phyloP scores from a whole-genome alignment of 129 eudicot species.

The Ambrosia artemisiifolia region DNA sequence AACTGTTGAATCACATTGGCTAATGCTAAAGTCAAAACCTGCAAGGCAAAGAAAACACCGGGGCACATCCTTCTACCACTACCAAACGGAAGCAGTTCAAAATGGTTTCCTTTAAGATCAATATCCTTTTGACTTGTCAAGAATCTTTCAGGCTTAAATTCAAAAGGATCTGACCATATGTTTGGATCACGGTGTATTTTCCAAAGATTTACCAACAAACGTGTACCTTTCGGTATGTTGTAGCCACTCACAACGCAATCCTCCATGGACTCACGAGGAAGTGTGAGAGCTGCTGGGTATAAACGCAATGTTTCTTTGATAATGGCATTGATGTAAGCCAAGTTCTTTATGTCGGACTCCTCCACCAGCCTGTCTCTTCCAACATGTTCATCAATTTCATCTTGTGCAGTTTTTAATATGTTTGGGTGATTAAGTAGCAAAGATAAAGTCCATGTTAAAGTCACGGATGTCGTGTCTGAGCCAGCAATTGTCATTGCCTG shows the following conservation, averaged over 20 bases:
- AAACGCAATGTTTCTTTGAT: neutral
- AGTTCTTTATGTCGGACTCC: constrained; percentile 4
- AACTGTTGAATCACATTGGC: constrained; percentile 10
- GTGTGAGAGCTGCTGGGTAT: neutral
- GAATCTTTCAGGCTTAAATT: constrained; percentile 27
- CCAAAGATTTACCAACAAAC: constrained; percentile 25
- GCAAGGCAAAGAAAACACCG: neutral
- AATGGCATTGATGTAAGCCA: neutral
- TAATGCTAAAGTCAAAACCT: neutral
- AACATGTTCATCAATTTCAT: constrained; percentile 28
- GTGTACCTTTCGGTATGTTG: neutral
- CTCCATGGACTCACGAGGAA: constrained; percentile 26
- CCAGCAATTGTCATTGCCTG: neutral
- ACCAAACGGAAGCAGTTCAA: constrained; percentile 7
- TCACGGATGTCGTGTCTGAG: neutral
- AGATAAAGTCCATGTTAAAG: constrained; percentile 5
- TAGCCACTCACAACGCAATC: constrained; percentile 5
- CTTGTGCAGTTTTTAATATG: neutral
- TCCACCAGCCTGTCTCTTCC: constrained; percentile 17
- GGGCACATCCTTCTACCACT: constrained; percentile 35
- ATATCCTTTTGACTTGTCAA: constrained; percentile 2
- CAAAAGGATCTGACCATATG: neutral
- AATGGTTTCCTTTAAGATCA: constrained; percentile 2
- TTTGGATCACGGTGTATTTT: constrained; percentile 1
- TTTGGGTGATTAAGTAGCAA: constrained; percentile 7